phyloP scores from a whole-genome alignment of 805 yeast species.

The Ogataea saltuana region DNA sequence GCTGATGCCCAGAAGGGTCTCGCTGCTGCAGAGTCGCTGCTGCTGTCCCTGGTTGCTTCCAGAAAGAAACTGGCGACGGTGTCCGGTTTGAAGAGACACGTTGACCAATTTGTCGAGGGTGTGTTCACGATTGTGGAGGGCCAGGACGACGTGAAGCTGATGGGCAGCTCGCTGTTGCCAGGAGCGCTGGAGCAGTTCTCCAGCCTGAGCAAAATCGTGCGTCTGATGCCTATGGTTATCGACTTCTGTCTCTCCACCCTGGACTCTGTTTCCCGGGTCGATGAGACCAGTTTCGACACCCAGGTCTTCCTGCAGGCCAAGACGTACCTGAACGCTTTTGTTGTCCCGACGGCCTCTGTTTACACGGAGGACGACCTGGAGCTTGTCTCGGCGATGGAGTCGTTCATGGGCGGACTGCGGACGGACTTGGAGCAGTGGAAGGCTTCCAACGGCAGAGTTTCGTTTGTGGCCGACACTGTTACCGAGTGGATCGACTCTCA shows the following conservation, averaged over 20 bases:
- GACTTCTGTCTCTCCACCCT: too few relatives aligned
- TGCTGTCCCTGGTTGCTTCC: constrained; percentile 55
- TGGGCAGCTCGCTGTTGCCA: too few relatives aligned
- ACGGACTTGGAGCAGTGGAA: constrained; percentile 39
- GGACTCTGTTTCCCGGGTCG: too few relatives aligned
- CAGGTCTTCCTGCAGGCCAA: too few relatives aligned
- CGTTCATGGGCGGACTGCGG: constrained; percentile 30
- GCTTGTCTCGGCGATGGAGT: constrained; percentile 24
- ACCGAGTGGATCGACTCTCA: constrained; percentile 10
- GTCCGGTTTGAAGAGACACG: too few relatives aligned
- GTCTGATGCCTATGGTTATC: too few relatives aligned
- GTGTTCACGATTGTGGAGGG: constrained; percentile 31
- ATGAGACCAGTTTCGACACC: too few relatives aligned
- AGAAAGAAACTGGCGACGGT: constrained; percentile 45
- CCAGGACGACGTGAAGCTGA: constrained; percentile 22
- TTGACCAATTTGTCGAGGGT: constrained; percentile 9
- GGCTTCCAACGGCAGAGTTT: constrained; percentile 27
- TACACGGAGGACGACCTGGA: constrained; percentile 18
- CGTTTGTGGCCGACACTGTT: constrained; percentile 35
- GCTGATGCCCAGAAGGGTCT: constrained; percentile 74
- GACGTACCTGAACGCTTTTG: too few relatives aligned
- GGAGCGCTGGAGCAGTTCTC: too few relatives aligned
- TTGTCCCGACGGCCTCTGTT: neutral
- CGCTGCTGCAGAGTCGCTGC: constrained; percentile 71
- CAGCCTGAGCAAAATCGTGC: too few relatives aligned